Percentiles rank a stretch among this genome's conserved stretches.
Conservation (phyloP, 1,284 basidiomycete species). For the Kwoniella shivajii region DNA sequence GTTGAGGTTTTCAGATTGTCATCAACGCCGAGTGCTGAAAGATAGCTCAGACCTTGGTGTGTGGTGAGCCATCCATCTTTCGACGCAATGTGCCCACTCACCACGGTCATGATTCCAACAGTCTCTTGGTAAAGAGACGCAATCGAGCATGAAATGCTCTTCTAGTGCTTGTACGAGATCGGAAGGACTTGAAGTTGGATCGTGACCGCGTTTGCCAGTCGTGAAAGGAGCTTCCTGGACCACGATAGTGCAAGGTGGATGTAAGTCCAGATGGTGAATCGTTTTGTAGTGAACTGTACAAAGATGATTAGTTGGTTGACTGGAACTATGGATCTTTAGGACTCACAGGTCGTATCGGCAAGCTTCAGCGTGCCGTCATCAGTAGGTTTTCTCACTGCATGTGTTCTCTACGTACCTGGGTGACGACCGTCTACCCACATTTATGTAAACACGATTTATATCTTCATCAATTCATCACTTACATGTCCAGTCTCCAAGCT, state of each 20-base stretch:
- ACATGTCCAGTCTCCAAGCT: constrained; percentile 76
- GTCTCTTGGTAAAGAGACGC: too few species aligned
- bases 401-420: constrained; percentile 25
- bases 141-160: too few species aligned
- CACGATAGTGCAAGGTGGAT: constrained; percentile 70
- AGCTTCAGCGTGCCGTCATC: constrained; percentile 57
- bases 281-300: constrained; percentile 73
- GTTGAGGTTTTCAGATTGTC: constrained; percentile 79
- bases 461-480: constrained; percentile 57
- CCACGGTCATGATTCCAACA: too few species aligned
- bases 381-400: background rate
- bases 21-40: too few species aligned
- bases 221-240: constrained; percentile 80
- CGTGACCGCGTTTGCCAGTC: constrained; percentile 55
- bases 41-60: too few species aligned
- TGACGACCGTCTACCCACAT: constrained; percentile 27
- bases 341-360: constrained; percentile 67
- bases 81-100: too few species aligned
- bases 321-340: background rate
- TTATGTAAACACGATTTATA: constrained; percentile 7
- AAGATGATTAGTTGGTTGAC: background rate
- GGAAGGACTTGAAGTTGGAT: background rate
- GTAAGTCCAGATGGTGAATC: constrained; percentile 77
- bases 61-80: too few species aligned
- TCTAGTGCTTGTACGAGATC: constrained; percentile 46